Percentiles rank a stretch among this genome's conserved stretches.
phyloP scores from a whole-genome alignment of 2,329 filamentous ascomycete species.

The Ceratocystiopsis sp. region DNA sequence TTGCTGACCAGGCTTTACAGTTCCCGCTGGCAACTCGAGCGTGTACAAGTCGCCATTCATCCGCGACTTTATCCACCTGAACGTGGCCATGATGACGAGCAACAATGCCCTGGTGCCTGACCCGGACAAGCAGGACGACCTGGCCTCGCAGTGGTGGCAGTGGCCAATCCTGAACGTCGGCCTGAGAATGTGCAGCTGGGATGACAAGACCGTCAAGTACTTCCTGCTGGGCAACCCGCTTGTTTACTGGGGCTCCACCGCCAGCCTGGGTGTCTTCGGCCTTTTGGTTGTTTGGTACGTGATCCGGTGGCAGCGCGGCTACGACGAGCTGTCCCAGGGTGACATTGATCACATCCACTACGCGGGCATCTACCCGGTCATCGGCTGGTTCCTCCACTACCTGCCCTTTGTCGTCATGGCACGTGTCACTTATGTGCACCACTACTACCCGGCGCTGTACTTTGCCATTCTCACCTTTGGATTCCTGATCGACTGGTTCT shows the following conservation, averaged over 20 bases:
- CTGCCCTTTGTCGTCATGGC: constrained; percentile 94
- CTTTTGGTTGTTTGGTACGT: constrained; percentile 68
- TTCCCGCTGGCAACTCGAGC: constrained; percentile 74
- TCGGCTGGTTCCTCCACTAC: constrained; percentile 95
- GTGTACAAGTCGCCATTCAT: constrained; percentile 94
- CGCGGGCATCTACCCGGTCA: constrained; percentile 72
- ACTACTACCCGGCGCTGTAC: constrained; percentile 97
- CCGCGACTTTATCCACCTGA: constrained; percentile 93
- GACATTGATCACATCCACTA: constrained; percentile 95
- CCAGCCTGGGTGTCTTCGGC: constrained; percentile 55
- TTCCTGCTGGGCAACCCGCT: constrained; percentile 94
- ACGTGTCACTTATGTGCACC: constrained; percentile 95
- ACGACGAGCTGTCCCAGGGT: constrained; percentile 56
- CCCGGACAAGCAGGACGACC: constrained; percentile 95
- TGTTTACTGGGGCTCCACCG: constrained; percentile 89
- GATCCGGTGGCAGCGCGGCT: constrained; percentile 91
- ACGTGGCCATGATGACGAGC: constrained; percentile 99
- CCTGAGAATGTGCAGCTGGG: constrained; percentile 97
- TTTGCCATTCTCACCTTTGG: constrained; percentile 84
- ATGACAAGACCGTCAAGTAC: constrained; percentile 89
- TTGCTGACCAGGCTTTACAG: constrained; percentile 28
- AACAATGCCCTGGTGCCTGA: constrained; percentile 97
- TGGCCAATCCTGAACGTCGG: constrained; percentile 94
- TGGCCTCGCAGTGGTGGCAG: constrained; percentile 95
- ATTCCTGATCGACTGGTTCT: constrained; percentile 75